phyloP scores from a whole-genome alignment of 2,329 filamentous ascomycete genomes.

The Sarocladiaceae sp. region DNA sequence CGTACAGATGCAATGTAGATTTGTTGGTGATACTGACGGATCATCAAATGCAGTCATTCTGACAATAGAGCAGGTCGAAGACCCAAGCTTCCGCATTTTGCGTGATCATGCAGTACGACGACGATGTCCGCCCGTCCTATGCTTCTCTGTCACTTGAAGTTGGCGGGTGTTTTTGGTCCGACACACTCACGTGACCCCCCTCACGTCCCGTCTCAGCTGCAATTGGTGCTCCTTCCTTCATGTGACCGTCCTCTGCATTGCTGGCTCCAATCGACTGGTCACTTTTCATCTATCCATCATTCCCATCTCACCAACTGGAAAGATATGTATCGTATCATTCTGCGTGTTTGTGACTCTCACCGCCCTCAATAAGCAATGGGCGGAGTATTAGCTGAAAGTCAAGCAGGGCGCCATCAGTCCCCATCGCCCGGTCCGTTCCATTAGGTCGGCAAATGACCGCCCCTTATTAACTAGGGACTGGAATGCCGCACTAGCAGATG shows the following conservation, averaged over 20 bases:
- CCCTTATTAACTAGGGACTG: too few species aligned
- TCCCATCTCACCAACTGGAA: background rate
- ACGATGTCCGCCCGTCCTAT: background rate
- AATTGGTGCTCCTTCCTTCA: background rate
- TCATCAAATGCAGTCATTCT: background rate
- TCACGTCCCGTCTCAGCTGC: background rate
- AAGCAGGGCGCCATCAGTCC: background rate
- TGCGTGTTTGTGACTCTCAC: too few species aligned
- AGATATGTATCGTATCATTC: background rate
- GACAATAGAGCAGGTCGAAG: background rate
- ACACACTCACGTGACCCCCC: slow-evolving; percentile 1
- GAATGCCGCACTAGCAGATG: background rate
- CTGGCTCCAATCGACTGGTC: background rate
- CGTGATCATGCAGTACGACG: slow-evolving; percentile 1
- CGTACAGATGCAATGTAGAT: too few species aligned
- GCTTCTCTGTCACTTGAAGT: background rate
- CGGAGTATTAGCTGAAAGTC: slow-evolving; percentile 1
- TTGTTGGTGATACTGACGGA: background rate
- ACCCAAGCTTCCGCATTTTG: background rate
- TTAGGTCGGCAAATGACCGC: slow-evolving; percentile 4
- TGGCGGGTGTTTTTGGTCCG: background rate
- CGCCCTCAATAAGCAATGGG: background rate
- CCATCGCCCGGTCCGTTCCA: slow-evolving; percentile 3
- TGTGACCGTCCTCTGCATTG: background rate
- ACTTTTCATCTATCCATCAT: background rate